Base-by-base conservation (phyloP, 2,329 filamentous ascomycete genomes). In the Trichoderma arundinaceum region DNA sequence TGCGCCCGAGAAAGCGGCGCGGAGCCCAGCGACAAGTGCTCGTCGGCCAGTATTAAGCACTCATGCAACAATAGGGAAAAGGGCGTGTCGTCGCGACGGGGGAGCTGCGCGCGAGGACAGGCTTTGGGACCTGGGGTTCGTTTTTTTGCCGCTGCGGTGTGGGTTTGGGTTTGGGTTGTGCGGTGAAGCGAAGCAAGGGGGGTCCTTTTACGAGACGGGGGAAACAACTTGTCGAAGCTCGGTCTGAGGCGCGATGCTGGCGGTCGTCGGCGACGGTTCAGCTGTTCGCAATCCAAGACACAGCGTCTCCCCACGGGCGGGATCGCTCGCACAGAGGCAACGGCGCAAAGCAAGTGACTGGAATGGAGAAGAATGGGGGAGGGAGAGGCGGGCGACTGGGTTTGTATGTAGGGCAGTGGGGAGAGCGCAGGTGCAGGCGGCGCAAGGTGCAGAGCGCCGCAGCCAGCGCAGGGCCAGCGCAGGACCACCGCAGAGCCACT, bases 361-460 rank as follows among this genome's bases (percentile, higher is more conserved):
- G 59, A 58, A 64, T 66, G 65, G 65, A 64, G 65, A 58, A 66
- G 65, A 58, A 66, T 58, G 59, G 65, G 65, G 65, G 65, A 64
- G 60, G 38, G 64, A 57, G 52, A 52, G 41, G 52, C 51, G 64
- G 51, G 60, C 51, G 65, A 10, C 62, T 63, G 54, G 60, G 64
- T 64, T 64, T 67, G 67, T 71, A 70, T 69, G 70, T 65, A 68
- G 51, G 69, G 54, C 64, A 56, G 67, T 69, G 68, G 67, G 61
- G 65, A 43, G 61, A 32, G 54, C 63, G 22, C 15, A 53, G 46
- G 44, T 41, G 63, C 53, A 65, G 46, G 44, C 56, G 22, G 22
- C 22, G 22, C 22, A 28, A 28, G 22, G 22, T 28, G 22, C 22
- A 59, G 56, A 51, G 46, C 48, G 48, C 59, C 53, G 35, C 59